A percentile compares a stretch with the other conserved stretches of the same genome.
Conservation (phyloP, 2,329 filamentous ascomycete genomes). For the Ophiostoma triangulosporum region DNA sequence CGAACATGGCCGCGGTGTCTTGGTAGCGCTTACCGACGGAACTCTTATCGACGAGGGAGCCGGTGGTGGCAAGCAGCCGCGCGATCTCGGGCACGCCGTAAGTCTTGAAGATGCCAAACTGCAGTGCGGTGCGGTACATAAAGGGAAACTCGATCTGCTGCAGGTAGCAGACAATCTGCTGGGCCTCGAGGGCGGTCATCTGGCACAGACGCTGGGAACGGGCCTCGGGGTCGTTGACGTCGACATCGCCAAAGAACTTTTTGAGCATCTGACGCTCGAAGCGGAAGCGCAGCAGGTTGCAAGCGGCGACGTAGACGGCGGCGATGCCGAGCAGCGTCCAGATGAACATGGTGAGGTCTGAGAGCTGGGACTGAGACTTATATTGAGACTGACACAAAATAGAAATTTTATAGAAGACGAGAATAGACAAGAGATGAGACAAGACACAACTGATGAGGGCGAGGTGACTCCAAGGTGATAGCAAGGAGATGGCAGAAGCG, state of each 20-base stretch:
- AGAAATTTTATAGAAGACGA: too few species aligned
- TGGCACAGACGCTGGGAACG: constrained; percentile 17
- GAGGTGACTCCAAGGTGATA: too few species aligned
- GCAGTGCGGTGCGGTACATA: constrained; percentile 24
- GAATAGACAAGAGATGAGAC: too few species aligned
- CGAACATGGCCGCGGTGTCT: constrained; percentile 26
- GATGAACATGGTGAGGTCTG: background rate
- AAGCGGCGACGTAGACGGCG: constrained; percentile 22
- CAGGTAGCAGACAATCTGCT: constrained; percentile 27
- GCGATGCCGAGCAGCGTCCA: background rate
- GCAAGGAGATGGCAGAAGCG: too few species aligned
- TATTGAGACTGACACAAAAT: too few species aligned
- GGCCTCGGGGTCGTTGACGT: constrained; percentile 20
- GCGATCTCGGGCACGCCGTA: constrained; percentile 27
- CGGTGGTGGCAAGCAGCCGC: constrained; percentile 23
- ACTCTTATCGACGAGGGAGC: constrained; percentile 21
- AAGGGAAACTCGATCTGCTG: constrained; percentile 25
- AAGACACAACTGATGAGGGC: too few species aligned
- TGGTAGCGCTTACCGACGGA: constrained; percentile 25
- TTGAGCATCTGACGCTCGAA: constrained; percentile 20
- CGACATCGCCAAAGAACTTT: constrained; percentile 9
- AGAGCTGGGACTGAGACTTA: too few species aligned
- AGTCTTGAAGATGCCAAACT: constrained; percentile 30
- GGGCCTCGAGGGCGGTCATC: constrained; percentile 32
- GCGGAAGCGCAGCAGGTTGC: constrained; percentile 25